phyloP scores from a whole-genome alignment of 805 yeast genomes.

The Lipomyces sp. region DNA sequence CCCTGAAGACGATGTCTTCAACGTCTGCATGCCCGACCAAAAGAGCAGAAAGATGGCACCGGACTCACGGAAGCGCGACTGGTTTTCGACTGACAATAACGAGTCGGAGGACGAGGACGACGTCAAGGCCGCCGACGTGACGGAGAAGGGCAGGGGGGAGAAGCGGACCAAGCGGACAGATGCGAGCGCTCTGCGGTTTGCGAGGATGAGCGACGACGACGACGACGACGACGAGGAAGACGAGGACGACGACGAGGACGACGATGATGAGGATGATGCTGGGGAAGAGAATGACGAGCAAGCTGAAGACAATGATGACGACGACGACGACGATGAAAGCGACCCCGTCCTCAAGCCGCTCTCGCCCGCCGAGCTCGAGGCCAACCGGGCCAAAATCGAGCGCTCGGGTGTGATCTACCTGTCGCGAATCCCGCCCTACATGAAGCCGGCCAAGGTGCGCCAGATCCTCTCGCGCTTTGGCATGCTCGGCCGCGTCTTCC shows the following conservation, averaged over 20 bases:
- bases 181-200: background rate
- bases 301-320: slow-evolving; percentile 29
- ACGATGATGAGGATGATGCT: slow-evolving; percentile 34
- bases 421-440: slow-evolving; percentile 89
- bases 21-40: too few species aligned
- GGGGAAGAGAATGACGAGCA: slow-evolving; percentile 30
- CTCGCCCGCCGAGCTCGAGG: slow-evolving; percentile 37
- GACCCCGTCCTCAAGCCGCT: slow-evolving; percentile 23
- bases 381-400: slow-evolving; percentile 48
- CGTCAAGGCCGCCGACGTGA: slow-evolving; percentile 29
- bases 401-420: slow-evolving; percentile 91
- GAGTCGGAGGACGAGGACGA: slow-evolving; percentile 30
- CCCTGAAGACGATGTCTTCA: too few species aligned
- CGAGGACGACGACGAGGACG: slow-evolving; percentile 29
- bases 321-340: slow-evolving; percentile 29
- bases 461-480: slow-evolving; percentile 82
- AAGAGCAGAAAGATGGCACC: slow-evolving; percentile 3
- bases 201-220: slow-evolving; percentile 25
- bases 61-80: slow-evolving; percentile 14
- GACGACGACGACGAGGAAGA: slow-evolving; percentile 18
- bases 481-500: slow-evolving; percentile 75
- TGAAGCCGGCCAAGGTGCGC: slow-evolving; percentile 90
- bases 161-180: slow-evolving; percentile 29
- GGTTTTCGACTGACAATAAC: slow-evolving; percentile 28
- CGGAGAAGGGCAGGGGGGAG: slow-evolving; percentile 30